Conservation (phyloP, 805 yeast genomes). For the Teunomyces lycoperdinae region DNA sequence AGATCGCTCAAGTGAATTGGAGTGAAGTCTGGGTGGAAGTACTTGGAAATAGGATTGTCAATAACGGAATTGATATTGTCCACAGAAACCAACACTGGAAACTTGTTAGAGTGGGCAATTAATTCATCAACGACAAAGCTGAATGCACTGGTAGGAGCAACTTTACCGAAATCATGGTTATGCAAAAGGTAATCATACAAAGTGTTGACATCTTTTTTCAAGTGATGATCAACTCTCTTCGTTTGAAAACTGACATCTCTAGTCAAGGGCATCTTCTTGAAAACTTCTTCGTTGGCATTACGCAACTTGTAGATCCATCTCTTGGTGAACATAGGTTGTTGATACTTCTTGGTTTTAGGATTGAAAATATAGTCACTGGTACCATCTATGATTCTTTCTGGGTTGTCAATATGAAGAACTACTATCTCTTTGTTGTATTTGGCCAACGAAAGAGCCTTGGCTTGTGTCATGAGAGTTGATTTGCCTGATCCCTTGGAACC, state of each 20-base stretch:
- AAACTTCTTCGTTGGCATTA: slow-evolving; percentile 31
- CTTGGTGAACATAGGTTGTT: slow-evolving; percentile 77
- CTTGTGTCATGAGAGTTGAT: slow-evolving; percentile 67
- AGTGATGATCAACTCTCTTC: slow-evolving; percentile 30
- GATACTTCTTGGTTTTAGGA: slow-evolving; percentile 46
- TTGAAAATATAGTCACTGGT: slow-evolving; percentile 64
- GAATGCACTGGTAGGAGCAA: slow-evolving; percentile 46
- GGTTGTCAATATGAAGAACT: slow-evolving; percentile 62
- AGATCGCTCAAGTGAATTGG: slow-evolving; percentile 59
- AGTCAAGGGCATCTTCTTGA: slow-evolving; percentile 33
- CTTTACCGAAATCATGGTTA: slow-evolving; percentile 38
- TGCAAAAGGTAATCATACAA: slow-evolving; percentile 18
- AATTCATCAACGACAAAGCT: slow-evolving; percentile 56
- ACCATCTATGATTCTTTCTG: slow-evolving; percentile 66
- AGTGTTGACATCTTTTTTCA: slow-evolving; percentile 32
- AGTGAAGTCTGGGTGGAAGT: slow-evolving; percentile 54
- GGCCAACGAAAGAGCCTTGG: slow-evolving; percentile 52
- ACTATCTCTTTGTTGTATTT: slow-evolving; percentile 36
- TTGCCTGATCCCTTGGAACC: slow-evolving; percentile 83
- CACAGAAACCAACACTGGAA: slow-evolving; percentile 65
- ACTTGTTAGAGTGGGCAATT: slow-evolving; percentile 38
- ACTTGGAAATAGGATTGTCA: slow-evolving; percentile 53
- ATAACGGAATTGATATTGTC: slow-evolving; percentile 72
- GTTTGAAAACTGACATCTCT: slow-evolving; percentile 30
- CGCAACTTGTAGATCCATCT: slow-evolving; percentile 51